Conservation (phyloP, 225 moss, liverwort and hornwort species). For the Anthoceros angustus region DNA sequence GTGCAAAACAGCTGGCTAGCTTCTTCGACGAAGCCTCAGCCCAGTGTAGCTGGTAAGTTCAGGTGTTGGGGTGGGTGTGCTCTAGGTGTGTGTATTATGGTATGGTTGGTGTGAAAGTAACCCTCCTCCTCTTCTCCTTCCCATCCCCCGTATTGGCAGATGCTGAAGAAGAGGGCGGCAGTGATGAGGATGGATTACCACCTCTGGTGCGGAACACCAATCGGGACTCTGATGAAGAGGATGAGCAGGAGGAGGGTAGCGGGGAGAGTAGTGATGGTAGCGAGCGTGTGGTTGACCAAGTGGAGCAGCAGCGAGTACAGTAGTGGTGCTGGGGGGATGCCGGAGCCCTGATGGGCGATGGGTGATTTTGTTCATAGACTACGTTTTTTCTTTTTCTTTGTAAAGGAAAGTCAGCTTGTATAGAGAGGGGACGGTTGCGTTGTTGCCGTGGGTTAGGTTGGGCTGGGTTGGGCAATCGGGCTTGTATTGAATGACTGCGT, state of each 20-base stretch:
- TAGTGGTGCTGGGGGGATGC: too few species aligned
- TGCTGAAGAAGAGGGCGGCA: background rate
- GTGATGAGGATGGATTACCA: background rate
- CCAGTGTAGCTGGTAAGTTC: conserved; percentile 17
- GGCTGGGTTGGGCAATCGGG: too few species aligned
- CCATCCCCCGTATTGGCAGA: background rate
- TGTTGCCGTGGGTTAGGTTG: too few species aligned
- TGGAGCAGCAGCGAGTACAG: too few species aligned
- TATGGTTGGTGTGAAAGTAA: background rate
- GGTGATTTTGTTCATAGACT: too few species aligned
- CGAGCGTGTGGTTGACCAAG: too few species aligned
- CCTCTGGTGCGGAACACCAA: background rate
- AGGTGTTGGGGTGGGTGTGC: background rate
- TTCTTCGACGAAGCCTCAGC: conserved; percentile 17
- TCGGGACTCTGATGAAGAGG: background rate
- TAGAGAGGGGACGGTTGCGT: too few species aligned
- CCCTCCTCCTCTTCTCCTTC: background rate
- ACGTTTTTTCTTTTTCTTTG: too few species aligned
- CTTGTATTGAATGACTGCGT: too few species aligned
- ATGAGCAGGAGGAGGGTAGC: background rate
- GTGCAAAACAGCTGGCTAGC: conserved; percentile 83
- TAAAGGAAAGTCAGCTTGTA: too few species aligned
- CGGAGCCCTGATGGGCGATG: too few species aligned
- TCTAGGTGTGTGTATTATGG: background rate
- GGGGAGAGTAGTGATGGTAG: too few species aligned